Evolutionary conservation across 2,329 filamentous ascomycete species (phyloP).

Genomic region (Didymella pinodella): DNA sequence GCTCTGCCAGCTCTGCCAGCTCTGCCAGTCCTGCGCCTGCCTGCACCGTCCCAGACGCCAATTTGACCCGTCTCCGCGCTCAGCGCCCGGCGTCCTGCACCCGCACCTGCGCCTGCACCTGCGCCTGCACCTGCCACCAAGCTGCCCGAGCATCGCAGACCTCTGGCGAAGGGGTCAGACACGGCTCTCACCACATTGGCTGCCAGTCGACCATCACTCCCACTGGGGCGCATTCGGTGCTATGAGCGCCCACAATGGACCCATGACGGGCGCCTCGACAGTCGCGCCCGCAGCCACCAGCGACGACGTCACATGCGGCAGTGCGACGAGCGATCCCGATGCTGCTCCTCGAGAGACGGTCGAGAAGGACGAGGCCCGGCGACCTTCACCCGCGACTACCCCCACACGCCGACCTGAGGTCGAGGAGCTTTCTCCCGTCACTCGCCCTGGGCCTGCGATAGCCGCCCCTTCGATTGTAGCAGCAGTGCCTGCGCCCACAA

Average conservation of each 20-base stretch:
- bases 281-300: slow-evolving; percentile 36
- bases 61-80: slow-evolving; percentile 42
- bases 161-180: slow-evolving; percentile 16
- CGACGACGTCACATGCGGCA: slow-evolving; percentile 19
- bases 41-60: slow-evolving; percentile 25
- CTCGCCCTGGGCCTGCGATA: slow-evolving; percentile 22
- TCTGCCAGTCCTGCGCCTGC: slow-evolving; percentile 14
- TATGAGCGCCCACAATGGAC: slow-evolving; percentile 40
- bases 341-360: slow-evolving; percentile 5
- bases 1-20: slow-evolving; percentile 14
- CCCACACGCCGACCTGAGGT: slow-evolving; percentile 52
- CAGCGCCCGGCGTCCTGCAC: slow-evolving; percentile 28
- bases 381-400: slow-evolving; percentile 51
- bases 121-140: slow-evolving; percentile 22
- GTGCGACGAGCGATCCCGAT: neutral
- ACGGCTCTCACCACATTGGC: slow-evolving; percentile 30
- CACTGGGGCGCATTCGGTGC: slow-evolving; percentile 47
- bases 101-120: slow-evolving; percentile 6
- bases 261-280: slow-evolving; percentile 49
- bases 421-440: slow-evolving; percentile 26
- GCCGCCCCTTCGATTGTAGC: slow-evolving; percentile 36
- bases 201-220: slow-evolving; percentile 36
- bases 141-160: slow-evolving; percentile 28
- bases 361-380: slow-evolving; percentile 11
- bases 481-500: slow-evolving; percentile 34